phyloP scores from a whole-genome alignment of 371 early-diverging fungal species.

The Phascolomyces articulosus region DNA sequence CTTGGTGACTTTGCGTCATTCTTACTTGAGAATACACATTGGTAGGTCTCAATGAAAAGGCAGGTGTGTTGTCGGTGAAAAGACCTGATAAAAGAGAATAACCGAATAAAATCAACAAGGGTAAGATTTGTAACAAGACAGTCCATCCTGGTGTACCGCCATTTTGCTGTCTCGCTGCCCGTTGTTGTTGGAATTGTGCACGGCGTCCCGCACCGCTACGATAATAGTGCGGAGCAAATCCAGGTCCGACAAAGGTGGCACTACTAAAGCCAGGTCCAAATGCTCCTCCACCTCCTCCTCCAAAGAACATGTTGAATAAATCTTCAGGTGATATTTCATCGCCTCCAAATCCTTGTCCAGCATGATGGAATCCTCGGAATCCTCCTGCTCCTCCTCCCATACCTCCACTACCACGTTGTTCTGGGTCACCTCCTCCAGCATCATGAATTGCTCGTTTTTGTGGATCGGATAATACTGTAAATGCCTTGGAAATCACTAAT shows the following conservation, averaged over 20 bases:
- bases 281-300: conserved; percentile 52
- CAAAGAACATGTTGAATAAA: conserved; percentile 96
- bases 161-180: conserved; percentile 20
- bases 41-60: conserved; percentile 41
- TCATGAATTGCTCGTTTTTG: conserved; percentile 89
- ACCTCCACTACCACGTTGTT: conserved; percentile 33
- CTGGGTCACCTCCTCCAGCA: conserved; percentile 78
- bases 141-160: conserved; percentile 30
- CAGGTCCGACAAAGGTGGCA: conserved; percentile 55
- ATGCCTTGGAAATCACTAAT: conserved; percentile 88
- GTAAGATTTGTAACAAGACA: conserved; percentile 43
- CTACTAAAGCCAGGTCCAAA: conserved; percentile 46
- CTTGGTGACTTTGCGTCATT: conserved; percentile 33
- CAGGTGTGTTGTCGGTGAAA: conserved; percentile 40
- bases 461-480: conserved; percentile 84
- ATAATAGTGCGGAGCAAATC: conserved; percentile 27
- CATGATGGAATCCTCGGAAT: neutral
- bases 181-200: conserved; percentile 16
- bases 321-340: conserved; percentile 94
- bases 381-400: neutral
- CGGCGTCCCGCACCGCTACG: conserved; percentile 22
- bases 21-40: conserved; percentile 41
- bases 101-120: conserved; percentile 43
- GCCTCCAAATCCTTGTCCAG: conserved; percentile 21
- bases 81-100: conserved; percentile 45